Percentiles rank a stretch among this genome's conserved stretches.
Conservation (phyloP, 2,329 filamentous ascomycete species). For the Aureobasidium sp. region DNA sequence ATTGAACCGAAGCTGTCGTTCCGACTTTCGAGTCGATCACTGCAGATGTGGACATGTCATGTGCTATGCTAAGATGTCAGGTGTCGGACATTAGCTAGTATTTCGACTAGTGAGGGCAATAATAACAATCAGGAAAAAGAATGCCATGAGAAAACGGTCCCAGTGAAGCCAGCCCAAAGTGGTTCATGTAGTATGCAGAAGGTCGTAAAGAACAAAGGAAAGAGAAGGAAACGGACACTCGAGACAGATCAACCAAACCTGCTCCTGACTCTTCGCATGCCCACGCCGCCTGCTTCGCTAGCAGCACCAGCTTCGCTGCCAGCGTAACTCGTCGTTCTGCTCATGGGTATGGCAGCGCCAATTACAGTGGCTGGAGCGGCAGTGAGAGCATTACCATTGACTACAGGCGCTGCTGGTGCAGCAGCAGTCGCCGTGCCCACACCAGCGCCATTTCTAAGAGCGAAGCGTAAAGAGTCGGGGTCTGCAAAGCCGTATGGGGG, state of each 20-base stretch:
- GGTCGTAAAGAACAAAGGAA: neutral
- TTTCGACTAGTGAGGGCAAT: neutral
- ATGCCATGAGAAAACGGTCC: neutral
- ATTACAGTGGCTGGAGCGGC: constrained; percentile 17
- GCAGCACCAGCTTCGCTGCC: constrained; percentile 21
- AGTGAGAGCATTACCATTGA: constrained; percentile 18
- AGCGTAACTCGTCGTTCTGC: constrained; percentile 21
- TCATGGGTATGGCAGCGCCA: constrained; percentile 25
- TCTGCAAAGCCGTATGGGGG: constrained; percentile 29
- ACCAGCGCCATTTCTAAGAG: constrained; percentile 17
- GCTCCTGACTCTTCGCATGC: constrained; percentile 19
- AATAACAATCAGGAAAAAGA: neutral
- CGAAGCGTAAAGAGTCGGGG: constrained; percentile 14
- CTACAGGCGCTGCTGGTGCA: constrained; percentile 20
- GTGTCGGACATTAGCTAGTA: neutral
- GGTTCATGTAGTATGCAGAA: neutral
- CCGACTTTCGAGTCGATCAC: neutral
- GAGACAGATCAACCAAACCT: neutral
- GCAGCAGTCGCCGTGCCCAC: constrained; percentile 17
- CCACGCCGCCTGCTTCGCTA: constrained; percentile 17
- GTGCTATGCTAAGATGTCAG: neutral
- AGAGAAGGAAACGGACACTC: neutral
- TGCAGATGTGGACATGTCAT: neutral
- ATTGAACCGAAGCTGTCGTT: neutral
- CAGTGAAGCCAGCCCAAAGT: neutral